Evolutionary conservation across 768 basidiomycete genomes (phyloP).

Genomic region (Mycena rebaudengoi): DNA sequence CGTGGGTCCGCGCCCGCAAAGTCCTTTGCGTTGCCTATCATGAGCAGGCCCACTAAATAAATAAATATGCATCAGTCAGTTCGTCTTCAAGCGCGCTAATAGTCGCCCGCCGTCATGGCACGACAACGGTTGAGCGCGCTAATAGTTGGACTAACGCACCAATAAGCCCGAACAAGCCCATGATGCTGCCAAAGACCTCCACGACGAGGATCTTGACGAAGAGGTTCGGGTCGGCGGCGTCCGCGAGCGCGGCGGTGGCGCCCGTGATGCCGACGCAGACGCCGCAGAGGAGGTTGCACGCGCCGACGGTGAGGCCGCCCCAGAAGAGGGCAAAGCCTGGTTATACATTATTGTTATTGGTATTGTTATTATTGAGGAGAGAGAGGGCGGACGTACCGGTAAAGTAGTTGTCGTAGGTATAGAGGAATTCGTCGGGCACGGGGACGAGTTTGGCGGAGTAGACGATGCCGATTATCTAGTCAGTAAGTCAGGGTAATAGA

Average conservation of each 20-base stretch:
- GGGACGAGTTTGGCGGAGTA: conserved; percentile 83
- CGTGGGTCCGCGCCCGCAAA: no score
- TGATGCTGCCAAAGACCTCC: conserved; percentile 91
- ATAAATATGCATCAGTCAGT: no score
- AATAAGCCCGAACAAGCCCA: conserved; percentile 93
- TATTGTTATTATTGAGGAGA: neutral
- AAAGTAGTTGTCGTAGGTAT: conserved; percentile 90
- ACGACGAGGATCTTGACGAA: conserved; percentile 98
- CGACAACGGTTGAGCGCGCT: no score
- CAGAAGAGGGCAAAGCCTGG: conserved; percentile 94
- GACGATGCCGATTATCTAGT: conserved; percentile 93
- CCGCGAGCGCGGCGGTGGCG: conserved; percentile 92
- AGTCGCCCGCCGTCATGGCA: no score
- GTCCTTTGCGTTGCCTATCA: conserved; percentile 73
- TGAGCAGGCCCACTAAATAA: conserved; percentile 77
- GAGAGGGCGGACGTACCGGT: conserved; percentile 62
- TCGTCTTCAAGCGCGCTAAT: no score
- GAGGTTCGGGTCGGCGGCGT: conserved; percentile 92
- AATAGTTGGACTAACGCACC: conserved; percentile 60
- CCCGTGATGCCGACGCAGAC: conserved; percentile 95
- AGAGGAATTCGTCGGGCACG: conserved; percentile 72
- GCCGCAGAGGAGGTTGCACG: conserved; percentile 95
- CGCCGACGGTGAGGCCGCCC: conserved; percentile 93
- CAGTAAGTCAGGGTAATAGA: conserved; percentile 1
- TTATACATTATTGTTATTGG: neutral